Evolutionary conservation across 2,329 filamentous ascomycete genomes (phyloP), one percentile per base, ranked within the genome.

Genomic region (Fusarium beomiforme): DNA sequence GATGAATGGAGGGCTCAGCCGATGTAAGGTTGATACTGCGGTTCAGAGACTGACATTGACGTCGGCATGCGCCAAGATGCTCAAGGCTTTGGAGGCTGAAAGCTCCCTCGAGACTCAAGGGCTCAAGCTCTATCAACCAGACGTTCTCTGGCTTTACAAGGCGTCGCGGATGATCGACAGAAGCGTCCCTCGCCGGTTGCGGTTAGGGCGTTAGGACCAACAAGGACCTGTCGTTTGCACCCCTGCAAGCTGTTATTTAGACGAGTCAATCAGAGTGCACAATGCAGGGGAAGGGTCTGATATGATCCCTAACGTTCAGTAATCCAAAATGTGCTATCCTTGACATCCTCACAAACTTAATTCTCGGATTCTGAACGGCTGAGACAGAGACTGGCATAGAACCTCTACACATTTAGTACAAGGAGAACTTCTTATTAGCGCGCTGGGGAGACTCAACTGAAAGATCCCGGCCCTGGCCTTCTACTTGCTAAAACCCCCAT

Each of bases 101-200:
- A 66, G 59, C 64, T 71, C 47, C 21, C 31, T 39, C 33, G 44
- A 54, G 24, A 11, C 26, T 37, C 47, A 50, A 51, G 47, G 47
- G 13, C 37, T 54, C 51, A 53, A 53, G 24, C 34, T 50, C 26
- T 53, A 65, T 36, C 55, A 69, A 50, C 58, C 34, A 33, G 63
- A 51, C 46, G 37, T 62, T 42, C 42, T 46, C 50, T 43, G 39
- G 57, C 19, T 49, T 56, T 64, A 64, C 49, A 51, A 74, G 61
- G 71, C 73, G 71, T 69, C 55, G 63, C 74, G 73, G 75, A 74
- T 73, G 75, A 76, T 76, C 74, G 75, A 76, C 74, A 67, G 70
- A 75, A 76, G 74, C 69, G 73, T 72, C 46, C 37, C 37, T 66
- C 53, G 57, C 59, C 69, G 65, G 53, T 72, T 70, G 26, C 31